These are phyloP conservation scores for Camelina sativa DNA, from an alignment of 345 rosid genomes.

Conservation along the genomic window DNA sequence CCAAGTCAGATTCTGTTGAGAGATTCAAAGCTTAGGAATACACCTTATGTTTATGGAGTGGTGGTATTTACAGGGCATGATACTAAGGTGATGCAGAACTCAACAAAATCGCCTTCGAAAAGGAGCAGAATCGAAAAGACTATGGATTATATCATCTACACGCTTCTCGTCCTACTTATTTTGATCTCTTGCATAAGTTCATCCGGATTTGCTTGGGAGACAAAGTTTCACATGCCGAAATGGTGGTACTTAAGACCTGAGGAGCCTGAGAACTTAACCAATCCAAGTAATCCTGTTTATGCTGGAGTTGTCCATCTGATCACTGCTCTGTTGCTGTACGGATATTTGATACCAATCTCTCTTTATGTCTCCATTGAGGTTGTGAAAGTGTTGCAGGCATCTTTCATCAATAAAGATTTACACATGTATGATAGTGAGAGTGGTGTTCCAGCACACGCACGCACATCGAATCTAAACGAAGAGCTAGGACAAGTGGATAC, in stretches of 20 bases:
- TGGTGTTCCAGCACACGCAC: constrained; percentile 81
- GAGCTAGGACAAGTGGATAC: constrained; percentile 98
- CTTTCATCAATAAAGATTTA: constrained; percentile 82
- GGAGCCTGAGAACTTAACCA: constrained; percentile 55
- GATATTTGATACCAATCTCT: constrained; percentile 94
- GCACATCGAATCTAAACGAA: constrained; percentile 95
- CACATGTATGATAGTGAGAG: constrained; percentile 91
- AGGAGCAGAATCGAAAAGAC: constrained; percentile 80
- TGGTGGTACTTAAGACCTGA: constrained; percentile 83
- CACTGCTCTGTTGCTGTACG: constrained; percentile 94
- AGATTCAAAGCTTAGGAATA: constrained; percentile 97
- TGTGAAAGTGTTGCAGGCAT: constrained; percentile 95
- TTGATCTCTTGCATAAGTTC: constrained; percentile 78
- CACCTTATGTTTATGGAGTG: constrained; percentile 76
- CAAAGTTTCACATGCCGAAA: constrained; percentile 70
- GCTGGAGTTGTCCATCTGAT: constrained; percentile 85
- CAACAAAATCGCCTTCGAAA: constrained; percentile 87
- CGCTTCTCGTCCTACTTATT: constrained; percentile 75
- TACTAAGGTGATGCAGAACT: constrained; percentile 95
- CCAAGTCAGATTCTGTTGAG: constrained; percentile 92
- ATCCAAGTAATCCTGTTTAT: constrained; percentile 60
- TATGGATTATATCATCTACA: constrained; percentile 89
- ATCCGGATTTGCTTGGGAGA: constrained; percentile 80
- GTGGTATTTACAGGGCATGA: constrained; percentile 93
- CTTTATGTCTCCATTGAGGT: constrained; percentile 96